phyloP scores from a whole-genome alignment of 768 basidiomycete species.

The Psilocybe azurescens region DNA sequence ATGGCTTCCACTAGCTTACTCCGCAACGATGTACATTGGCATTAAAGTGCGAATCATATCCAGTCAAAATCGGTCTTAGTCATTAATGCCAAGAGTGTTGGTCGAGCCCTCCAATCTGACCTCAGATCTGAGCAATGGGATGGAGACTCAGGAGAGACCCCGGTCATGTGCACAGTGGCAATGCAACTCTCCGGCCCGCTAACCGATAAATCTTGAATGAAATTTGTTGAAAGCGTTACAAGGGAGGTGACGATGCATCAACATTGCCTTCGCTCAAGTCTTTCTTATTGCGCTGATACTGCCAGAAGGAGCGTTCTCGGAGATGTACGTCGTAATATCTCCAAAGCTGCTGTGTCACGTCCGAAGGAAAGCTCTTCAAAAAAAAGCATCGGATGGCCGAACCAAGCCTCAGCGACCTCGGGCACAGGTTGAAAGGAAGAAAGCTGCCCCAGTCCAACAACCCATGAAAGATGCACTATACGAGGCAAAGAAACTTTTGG shows the following conservation, averaged over 20 bases:
- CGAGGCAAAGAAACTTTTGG: not conserved
- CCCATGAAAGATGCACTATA: not conserved
- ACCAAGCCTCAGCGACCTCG: not conserved
- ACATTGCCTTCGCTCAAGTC: slow-evolving; percentile 19
- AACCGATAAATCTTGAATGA: too few species aligned
- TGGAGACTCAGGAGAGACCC: too few species aligned
- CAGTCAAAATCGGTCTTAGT: too few species aligned
- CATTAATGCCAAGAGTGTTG: too few species aligned
- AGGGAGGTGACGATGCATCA: slow-evolving; percentile 8
- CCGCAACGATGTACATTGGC: too few species aligned
- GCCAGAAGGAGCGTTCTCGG: not conserved
- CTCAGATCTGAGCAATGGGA: too few species aligned
- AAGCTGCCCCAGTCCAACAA: not conserved
- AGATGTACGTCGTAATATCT: not conserved
- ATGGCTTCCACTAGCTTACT: too few species aligned
- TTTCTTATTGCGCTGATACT: slow-evolving; percentile 4
- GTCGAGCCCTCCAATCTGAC: too few species aligned
- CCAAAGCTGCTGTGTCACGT: not conserved
- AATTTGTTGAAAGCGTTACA: too few species aligned
- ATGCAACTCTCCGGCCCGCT: too few species aligned
- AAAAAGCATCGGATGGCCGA: not conserved
- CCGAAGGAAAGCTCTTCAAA: slow-evolving; percentile 2
- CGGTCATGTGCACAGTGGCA: too few species aligned
- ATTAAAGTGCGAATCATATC: too few species aligned
- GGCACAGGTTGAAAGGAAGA: not conserved